Evolutionary conservation across 352 stramenopile genomes (phyloP), one percentile per base, ranked within the genome.

Genomic region (Sclerospora graminicola): DNA sequence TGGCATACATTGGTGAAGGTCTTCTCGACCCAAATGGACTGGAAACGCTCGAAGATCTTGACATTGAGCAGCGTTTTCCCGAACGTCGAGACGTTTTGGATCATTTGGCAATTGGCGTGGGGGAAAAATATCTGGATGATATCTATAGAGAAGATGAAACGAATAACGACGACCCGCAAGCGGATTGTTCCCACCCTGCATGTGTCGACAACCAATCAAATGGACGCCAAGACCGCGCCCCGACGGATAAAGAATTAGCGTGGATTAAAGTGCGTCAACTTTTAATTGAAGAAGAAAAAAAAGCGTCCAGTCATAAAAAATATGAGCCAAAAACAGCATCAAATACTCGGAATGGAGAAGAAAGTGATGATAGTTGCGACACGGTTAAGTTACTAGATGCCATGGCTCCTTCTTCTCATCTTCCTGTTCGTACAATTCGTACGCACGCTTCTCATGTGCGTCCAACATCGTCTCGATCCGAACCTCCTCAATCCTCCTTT

Each of bases 71-170:
- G 6, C 21, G 21, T 6, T 6, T 6, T 26, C 21, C 4, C 21
- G 4, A 26, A 10, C 34, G 38, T 21, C 37, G 45, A 5, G 33
- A 41, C 8, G 42, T 81, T 5, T 57, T 82, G 14, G 72, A 84
- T 40, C 69, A 74, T 23, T 40, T 82, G 1, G 72, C 69, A 3
- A 75, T 51, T 23, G 72, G 81, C 24, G 44, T 77, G 10, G 65
- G 62, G 16, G 72, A 84, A 40, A 57, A 65, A 15, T 84, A 84
- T 40, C 39, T 84, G 4, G 60, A 84, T 23, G 61, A 64, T 36
- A 60, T 84, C 18, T 82, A 84, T 51, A 57, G 61, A 27, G 71
- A 81, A 1, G 63, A 84, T n/a, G 52, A 60, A n/a, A 36, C n/a
- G n/a, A n/a, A n/a, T n/a, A n/a, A n/a, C n/a, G n/a, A n/a, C n/a